Conservation (phyloP, 2,329 filamentous ascomycete genomes). For the Acephala macrosclerotiorum region DNA sequence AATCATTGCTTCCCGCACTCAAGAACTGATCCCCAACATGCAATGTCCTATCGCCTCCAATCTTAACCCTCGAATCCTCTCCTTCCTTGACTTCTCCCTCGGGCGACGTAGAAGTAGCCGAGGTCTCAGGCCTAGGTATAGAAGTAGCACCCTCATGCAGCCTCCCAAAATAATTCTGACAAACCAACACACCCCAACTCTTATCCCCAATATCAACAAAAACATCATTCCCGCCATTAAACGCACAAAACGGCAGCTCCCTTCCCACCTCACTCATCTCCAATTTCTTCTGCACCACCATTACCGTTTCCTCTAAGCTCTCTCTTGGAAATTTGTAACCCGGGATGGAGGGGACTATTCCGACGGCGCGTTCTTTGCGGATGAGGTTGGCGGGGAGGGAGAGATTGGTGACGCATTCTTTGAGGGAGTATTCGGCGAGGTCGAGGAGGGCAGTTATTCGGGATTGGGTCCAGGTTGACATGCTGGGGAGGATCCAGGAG, state of each 20-base stretch:
- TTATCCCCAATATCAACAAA: slow-evolving; percentile 99
- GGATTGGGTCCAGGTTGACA: slow-evolving; percentile 77
- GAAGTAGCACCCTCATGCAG: not conserved
- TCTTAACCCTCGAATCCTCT: slow-evolving; percentile 41
- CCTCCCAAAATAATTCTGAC: slow-evolving; percentile 86
- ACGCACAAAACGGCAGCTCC: slow-evolving; percentile 88
- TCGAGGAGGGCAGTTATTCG: slow-evolving; percentile 86
- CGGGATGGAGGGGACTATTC: slow-evolving; percentile 72
- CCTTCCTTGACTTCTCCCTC: slow-evolving; percentile 6
- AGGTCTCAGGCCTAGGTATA: not conserved
- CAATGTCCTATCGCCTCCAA: slow-evolving; percentile 80
- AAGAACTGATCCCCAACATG: slow-evolving; percentile 98
- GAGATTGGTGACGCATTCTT: slow-evolving; percentile 81
- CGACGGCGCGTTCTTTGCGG: slow-evolving; percentile 87
- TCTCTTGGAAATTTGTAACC: slow-evolving; percentile 80
- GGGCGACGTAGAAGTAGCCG: slow-evolving; percentile 35
- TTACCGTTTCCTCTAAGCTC: slow-evolving; percentile 92
- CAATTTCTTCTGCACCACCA: slow-evolving; percentile 91
- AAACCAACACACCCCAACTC: slow-evolving; percentile 91
- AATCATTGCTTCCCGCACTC: slow-evolving; percentile 94
- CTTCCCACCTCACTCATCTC: slow-evolving; percentile 78
- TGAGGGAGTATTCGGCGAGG: slow-evolving; percentile 83
- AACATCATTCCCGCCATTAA: slow-evolving; percentile 97
- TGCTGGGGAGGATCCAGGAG: slow-evolving; percentile 79
- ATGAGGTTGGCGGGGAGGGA: slow-evolving; percentile 81